Percentiles rank a stretch among this genome's conserved stretches.
Conservation (phyloP, 108 stramenopile species). For the Skeletonema potamos region DNA sequence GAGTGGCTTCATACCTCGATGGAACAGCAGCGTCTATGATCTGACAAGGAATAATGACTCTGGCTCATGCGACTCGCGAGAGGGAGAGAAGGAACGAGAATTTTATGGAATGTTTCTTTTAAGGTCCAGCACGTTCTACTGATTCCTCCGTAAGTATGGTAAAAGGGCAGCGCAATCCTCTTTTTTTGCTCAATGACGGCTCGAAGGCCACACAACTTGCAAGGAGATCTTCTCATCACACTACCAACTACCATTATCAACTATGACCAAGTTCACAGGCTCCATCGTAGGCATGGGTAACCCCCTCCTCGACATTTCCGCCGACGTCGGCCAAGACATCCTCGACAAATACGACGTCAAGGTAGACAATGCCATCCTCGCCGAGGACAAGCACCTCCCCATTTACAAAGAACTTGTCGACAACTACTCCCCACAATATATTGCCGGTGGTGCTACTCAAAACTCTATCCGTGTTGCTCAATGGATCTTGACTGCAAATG, state of each 20-base stretch:
- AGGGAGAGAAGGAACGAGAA: background rate
- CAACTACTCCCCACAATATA: constrained; percentile 87
- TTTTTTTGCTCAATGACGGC: background rate
- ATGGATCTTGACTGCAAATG: constrained; percentile 89
- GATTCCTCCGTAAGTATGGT: too few species aligned
- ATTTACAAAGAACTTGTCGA: constrained; percentile 92
- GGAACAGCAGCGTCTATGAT: background rate
- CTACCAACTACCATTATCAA: background rate
- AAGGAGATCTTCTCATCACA: background rate
- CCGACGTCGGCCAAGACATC: constrained; percentile 88
- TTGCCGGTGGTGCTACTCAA: constrained; percentile 99
- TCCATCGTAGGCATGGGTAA: constrained; percentile 98
- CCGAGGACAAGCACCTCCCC: constrained; percentile 97
- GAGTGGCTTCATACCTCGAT: background rate
- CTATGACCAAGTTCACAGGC: constrained; percentile 40
- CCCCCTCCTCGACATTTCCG: constrained; percentile 98
- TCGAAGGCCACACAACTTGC: background rate
- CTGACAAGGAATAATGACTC: background rate
- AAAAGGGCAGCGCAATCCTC: too few species aligned
- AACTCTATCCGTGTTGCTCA: constrained; percentile 99
- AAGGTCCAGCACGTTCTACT: background rate
- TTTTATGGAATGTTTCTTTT: background rate
- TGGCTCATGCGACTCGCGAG: too few species aligned
- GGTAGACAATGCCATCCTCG: constrained; percentile 94
- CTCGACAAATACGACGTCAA: constrained; percentile 96